A percentile compares a stretch with the other conserved stretches of the same genome.
Conservation (phyloP, 2,329 filamentous ascomycete species). For the Cladosporium sp. region DNA sequence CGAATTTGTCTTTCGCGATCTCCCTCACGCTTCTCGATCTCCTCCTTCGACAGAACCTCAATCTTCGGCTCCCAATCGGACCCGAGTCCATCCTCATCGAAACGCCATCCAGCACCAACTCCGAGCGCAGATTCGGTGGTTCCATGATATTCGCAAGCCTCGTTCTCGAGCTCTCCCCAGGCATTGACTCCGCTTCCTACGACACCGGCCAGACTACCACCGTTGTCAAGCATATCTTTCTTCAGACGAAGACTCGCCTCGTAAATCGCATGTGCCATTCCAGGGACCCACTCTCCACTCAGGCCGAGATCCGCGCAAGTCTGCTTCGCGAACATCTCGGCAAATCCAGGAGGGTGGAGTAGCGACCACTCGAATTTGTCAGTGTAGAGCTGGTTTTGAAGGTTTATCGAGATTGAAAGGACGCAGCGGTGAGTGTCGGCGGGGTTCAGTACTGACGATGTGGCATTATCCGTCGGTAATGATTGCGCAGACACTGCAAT, state of each 20-base stretch:
- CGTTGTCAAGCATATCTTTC: constrained; percentile 92
- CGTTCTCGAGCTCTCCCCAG: constrained; percentile 75
- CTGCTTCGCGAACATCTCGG: constrained; percentile 84
- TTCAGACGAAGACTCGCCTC: constrained; percentile 87
- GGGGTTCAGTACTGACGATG: constrained; percentile 63
- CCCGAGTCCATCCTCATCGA: constrained; percentile 82
- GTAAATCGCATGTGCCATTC: constrained; percentile 94
- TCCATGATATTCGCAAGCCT: constrained; percentile 60
- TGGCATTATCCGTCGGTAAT: constrained; percentile 34
- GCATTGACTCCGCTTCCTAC: constrained; percentile 65
- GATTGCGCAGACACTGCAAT: constrained; percentile 66
- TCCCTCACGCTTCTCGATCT: constrained; percentile 94
- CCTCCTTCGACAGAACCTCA: constrained; percentile 72
- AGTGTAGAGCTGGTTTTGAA: constrained; percentile 85
- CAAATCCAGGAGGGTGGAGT: constrained; percentile 81
- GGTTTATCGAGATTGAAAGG: constrained; percentile 82
- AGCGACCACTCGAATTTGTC: constrained; percentile 99
- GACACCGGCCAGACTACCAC: constrained; percentile 52
- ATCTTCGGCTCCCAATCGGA: constrained; percentile 48
- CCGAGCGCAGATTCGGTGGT: constrained; percentile 33
- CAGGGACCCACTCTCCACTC: constrained; percentile 85
- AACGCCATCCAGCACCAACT: constrained; percentile 89
- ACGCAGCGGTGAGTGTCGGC: constrained; percentile 95
- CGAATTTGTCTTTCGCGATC: constrained; percentile 89
- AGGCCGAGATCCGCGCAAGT: constrained; percentile 90